Base-by-base conservation (phyloP, 2,329 filamentous ascomycete species). In the Helminthosporium solani region DNA sequence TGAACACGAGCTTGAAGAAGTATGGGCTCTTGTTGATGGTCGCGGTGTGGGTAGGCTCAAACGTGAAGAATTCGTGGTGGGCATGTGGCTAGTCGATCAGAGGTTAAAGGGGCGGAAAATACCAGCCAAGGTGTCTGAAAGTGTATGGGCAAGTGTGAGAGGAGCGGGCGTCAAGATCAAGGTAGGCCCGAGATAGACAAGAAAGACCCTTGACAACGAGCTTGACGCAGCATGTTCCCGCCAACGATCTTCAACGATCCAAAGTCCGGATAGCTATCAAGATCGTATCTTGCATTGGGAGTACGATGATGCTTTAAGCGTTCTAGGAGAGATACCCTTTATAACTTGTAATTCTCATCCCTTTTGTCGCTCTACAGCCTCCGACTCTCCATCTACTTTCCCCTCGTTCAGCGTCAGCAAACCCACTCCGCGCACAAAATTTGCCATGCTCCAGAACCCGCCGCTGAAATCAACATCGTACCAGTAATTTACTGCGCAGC, bases 401-500 rank as follows among this genome's bases (percentile, higher is more conserved):
- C 39, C 15, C 1, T 42, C 46, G 30, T 37, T 34, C 35, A 57
- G 40, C 42, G 48, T 49, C 14, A 67, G 16, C 33, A 67, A 35
- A 3, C 67, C 68, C 6, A 60, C 56, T 2, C 50, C 58, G 20
- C 68, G 53, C 2, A 64, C 75, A 61, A 87, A 87, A 7, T 74
- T 73, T 25, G 75, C 76, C 37, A 79, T 65, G 2, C 85, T 78
- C 70, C 85, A 90, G 28, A 90, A 79, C 0, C 81, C 78, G 0
- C 87, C 86, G 20, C 75, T 76, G 57, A 88, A 91, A 23, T 89
- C 85, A 79, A 91, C 86, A 63, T 92, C 87, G 55, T 90, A 90
- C 86, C 88, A 94, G 67, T 92, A 92, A 60, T 94, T 94, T 30
- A 90, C 83, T 1, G 88, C 87, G 44, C 87, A 82, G 33, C 87